Evolutionary conservation across 768 basidiomycete genomes (phyloP), one percentile per base, ranked within the genome.

Genomic region (Psilocybe subaeruginosa): DNA sequence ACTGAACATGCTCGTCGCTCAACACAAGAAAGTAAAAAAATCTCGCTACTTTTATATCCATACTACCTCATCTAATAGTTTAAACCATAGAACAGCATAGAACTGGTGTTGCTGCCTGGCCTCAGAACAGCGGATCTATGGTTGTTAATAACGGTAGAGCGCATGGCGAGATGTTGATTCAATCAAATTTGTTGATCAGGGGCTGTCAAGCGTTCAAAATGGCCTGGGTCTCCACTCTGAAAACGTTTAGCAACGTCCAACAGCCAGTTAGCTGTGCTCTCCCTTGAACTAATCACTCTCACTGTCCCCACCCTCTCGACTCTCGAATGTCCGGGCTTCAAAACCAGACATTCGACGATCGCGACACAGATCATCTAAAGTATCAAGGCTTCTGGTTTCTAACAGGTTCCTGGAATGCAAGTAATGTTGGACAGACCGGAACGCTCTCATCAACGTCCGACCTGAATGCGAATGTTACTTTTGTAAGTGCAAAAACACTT

Each of bases 391-490:
- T 43, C 47, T 72, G 71, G 73, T 70, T 68, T 46, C 39, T 47
- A 17, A 35, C 39, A 5, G 74, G 73, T 1, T 65, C 67, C 5
- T 75, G 62, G 62, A 73, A 72, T 54, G 72, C 74, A 4, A 68
- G 64, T 2, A 70, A 63, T n/a, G 64, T 68, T 27, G 72, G 70
- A 4, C 14, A 69, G 37, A 70, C 66, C 1, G 74, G 74, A 5
- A 74, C 73, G 0, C 59, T 76, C 11, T 61, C 68, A 2, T 66
- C 69, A 8, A 70, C 72, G 5, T 62, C 63, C 11, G 65, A 69
- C 37, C n/a, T 56, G 3, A 68, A 66, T 43, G 72, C 70, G 3
- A 74, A 66, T 62, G 68, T 74, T 0, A 73, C 72, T 6, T 74
- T 76, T 46, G 72, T 75, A 12, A 56, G 73, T 65, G 27, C 19